Conservation (phyloP, 441 rosid genomes). For the Cnidoscolus chayamansa region DNA sequence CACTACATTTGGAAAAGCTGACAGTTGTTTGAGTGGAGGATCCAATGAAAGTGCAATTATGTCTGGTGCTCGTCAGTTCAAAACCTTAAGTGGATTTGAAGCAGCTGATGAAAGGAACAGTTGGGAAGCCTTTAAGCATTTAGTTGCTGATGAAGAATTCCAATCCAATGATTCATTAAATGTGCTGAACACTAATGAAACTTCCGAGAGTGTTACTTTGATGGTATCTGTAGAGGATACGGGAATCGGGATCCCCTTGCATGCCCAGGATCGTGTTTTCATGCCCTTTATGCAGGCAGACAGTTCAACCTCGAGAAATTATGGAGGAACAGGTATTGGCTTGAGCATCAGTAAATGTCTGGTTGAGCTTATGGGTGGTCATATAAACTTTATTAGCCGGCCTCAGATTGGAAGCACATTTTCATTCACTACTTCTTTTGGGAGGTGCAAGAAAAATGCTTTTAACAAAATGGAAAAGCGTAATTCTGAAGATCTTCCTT, state of each 20-base stretch:
- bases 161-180: conserved; percentile 31
- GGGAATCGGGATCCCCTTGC: conserved; percentile 81
- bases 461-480: conserved; percentile 42
- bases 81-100: conserved; percentile 84
- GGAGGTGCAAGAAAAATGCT: conserved; percentile 43
- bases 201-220: conserved; percentile 49
- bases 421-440: conserved; percentile 63
- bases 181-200: conserved; percentile 30
- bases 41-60: conserved; percentile 36
- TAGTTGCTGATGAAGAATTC: conserved; percentile 47
- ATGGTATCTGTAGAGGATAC: conserved; percentile 91
- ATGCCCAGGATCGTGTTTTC: conserved; percentile 81
- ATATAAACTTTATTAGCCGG: conserved; percentile 69
- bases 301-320: conserved; percentile 86
- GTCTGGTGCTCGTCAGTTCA: conserved; percentile 39
- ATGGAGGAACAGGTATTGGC: conserved; percentile 96
- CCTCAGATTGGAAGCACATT: conserved; percentile 89
- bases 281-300: conserved; percentile 97
- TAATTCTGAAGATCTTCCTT: conserved; percentile 61
- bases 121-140: conserved; percentile 76
- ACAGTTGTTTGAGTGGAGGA: conserved; percentile 45
- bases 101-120: conserved; percentile 78
- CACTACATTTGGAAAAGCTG: conserved; percentile 35
- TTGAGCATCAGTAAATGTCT: conserved; percentile 92
- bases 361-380: conserved; percentile 90